Evolutionary conservation across 495 filamentous ascomycete genomes (phyloP).

Genomic region (Acidiella bohemica): DNA sequence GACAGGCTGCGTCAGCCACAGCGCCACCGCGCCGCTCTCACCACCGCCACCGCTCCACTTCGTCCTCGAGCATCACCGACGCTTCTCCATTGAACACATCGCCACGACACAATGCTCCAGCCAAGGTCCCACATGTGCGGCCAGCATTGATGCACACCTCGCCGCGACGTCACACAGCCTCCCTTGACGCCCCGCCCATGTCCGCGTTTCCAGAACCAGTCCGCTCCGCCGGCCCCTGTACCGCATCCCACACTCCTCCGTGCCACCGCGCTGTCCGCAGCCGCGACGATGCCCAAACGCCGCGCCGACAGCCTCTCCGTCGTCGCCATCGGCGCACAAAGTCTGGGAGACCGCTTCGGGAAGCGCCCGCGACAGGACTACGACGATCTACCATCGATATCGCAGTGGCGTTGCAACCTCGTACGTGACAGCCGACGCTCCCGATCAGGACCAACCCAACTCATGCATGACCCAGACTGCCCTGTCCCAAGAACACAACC

Average conservation of each 20-base stretch:
- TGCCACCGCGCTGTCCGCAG: neutral
- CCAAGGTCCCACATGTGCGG: neutral
- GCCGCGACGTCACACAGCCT: neutral
- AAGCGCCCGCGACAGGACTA: conserved; percentile 9
- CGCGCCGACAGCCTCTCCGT: conserved; percentile 8
- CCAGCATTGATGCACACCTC: neutral
- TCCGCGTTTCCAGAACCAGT: no score
- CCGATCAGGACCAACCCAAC: conserved; percentile 1
- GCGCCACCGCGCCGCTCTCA: no score
- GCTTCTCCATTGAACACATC: no score
- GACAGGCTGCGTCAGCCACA: no score
- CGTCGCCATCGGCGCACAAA: conserved; percentile 12
- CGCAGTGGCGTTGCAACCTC: conserved; percentile 40
- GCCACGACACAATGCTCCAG: no score
- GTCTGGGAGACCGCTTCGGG: conserved; percentile 9
- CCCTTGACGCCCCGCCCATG: neutral
- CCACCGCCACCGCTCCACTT: no score
- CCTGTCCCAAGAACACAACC: conserved; percentile 44
- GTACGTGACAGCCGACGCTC: conserved; percentile 24
- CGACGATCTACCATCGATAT: conserved; percentile 10
- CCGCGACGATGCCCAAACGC: conserved; percentile 10
- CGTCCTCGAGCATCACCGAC: no score
- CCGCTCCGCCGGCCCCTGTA: no score
- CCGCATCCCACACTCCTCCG: neutral
- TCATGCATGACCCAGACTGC: conserved; percentile 30